These are phyloP conservation scores for Cyclotella baltica DNA, from an alignment of 108 stramenopile genomes.

Conservation along the genomic window DNA sequence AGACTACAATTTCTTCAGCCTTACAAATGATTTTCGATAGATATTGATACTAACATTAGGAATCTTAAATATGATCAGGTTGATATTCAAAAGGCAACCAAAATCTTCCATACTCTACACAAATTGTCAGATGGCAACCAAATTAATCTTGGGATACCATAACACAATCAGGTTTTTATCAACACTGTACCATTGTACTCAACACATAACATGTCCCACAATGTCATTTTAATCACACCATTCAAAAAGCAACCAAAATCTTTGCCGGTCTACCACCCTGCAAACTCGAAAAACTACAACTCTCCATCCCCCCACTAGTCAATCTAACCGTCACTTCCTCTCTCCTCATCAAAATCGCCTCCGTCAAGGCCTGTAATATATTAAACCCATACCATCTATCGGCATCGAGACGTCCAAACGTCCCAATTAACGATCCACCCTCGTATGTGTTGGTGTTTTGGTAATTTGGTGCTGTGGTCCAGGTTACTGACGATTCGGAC, in stretches of 20 bases:
- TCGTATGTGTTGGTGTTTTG: neutral
- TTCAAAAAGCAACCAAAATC: conserved; percentile 16
- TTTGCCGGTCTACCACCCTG: conserved; percentile 12
- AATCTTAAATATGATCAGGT: too few species aligned
- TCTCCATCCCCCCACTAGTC: conserved; percentile 3
- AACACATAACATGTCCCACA: too few species aligned
- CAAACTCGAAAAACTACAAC: neutral
- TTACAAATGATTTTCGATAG: too few species aligned
- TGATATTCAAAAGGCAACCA: too few species aligned
- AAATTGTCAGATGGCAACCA: too few species aligned
- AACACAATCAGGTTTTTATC: too few species aligned
- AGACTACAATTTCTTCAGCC: too few species aligned
- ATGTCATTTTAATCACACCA: neutral
- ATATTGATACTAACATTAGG: too few species aligned
- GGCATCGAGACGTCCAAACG: neutral
- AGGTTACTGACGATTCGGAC: neutral
- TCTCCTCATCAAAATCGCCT: neutral
- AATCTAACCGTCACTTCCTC: neutral
- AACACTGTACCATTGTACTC: too few species aligned
- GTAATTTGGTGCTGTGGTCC: conserved; percentile 8
- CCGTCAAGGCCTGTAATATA: conserved; percentile 4
- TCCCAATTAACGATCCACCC: neutral
- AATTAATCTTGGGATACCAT: too few species aligned
- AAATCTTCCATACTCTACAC: too few species aligned
- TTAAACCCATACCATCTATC: conserved; percentile 11